Evolutionary conservation across 2,329 filamentous ascomycete species (phyloP), one percentile per base, ranked within the genome.

Genomic region (Venturia effusa): DNA sequence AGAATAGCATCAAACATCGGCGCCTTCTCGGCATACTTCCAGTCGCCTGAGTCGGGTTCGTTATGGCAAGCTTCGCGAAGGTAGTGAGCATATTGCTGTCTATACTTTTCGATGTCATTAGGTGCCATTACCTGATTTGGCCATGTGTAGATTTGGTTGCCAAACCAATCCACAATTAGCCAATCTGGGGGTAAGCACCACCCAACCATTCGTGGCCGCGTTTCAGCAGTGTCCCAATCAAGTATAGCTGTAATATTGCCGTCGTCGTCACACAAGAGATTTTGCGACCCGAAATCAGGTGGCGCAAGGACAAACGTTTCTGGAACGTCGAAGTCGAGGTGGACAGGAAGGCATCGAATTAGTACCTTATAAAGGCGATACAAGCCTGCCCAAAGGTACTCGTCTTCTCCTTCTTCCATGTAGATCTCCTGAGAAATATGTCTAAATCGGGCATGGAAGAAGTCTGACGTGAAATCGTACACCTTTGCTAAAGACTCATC

Each of bases 161-260:
- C 51, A 37, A 22, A 57, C 51, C 32, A 61, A 41, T 62, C 60
- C 10, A 24, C 32, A 51, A 11, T 48, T 11, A 62, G 27, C 39
- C 37, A 62, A 27, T 32, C n/a, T 24, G 60, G 60, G 6, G 41
- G 37, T 27, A 19, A 15, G 13, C 32, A 34, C 60, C 60, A 62
- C 4, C 60, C 60, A 24, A 27, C 19, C 15, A 40, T 15, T 22
- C 39, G 60, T 4, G 39, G 41, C 11, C 11, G 15, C 17, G 39
- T 48, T 19, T 37, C 11, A 24, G 24, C 40, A 13, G n/a, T 19
- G 8, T 62, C 60, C 66, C 62, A 67, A 45, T 68, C 68, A 39
- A 69, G 67, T 37, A 37, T 62, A 37, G 15, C 59, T 22, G 59
- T 37, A 11, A 37, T 54, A 11, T 54, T 54, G 5, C 45, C 45